Base-by-base conservation (phyloP, 345 rosid genomes). In the Diplotaxis tenuifolia region DNA sequence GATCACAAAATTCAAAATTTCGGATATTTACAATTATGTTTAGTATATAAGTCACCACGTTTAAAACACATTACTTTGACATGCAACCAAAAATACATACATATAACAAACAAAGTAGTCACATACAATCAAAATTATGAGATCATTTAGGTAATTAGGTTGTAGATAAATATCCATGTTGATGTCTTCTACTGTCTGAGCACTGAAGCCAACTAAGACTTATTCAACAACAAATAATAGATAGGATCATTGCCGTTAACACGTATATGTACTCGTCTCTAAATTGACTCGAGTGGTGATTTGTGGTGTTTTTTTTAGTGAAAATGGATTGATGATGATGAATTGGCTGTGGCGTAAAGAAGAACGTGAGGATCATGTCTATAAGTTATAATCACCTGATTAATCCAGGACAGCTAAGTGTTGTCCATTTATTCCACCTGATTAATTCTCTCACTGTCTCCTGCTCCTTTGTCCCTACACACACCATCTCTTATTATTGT, bases 331-430 rank as follows among this genome's bases (percentile, higher is more conserved):
- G 52, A 62, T 9, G 60, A 57, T 8, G 64, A 65, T 29, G 67
- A 67, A 34, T 49, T 50, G 53, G 31, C 23, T 38, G 61, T 65
- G 67, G 68, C 73, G 55, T 14, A 58, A 58, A 1, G 40, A 74
- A 74, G 78, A 27, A 63, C 9, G 38, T 40, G 79, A 75, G 74
- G 75, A 76, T 57, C 67, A 22, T 76, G 75, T 76, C 67, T 70
- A 65, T 25, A 18, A 55, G 79, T 76, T 16, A 70, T 3, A 76
- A 70, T 71, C 80, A n/a, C n/a, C n/a, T n/a, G n/a, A n/a, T n/a
- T n/a, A n/a, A n/a, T n/a, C 68, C 57, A 68, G 79, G 79, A 75
- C 54, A 76, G 45, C 79, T 70, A 76, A 70, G 79, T 63, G 53
- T 63, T 66, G 49, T 29, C 55, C 21, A 52, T 59, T 59, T 49